Evolutionary conservation across 352 stramenopile genomes (phyloP), one percentile per base, ranked within the genome.

Genomic region (Phytophthora citricola): DNA sequence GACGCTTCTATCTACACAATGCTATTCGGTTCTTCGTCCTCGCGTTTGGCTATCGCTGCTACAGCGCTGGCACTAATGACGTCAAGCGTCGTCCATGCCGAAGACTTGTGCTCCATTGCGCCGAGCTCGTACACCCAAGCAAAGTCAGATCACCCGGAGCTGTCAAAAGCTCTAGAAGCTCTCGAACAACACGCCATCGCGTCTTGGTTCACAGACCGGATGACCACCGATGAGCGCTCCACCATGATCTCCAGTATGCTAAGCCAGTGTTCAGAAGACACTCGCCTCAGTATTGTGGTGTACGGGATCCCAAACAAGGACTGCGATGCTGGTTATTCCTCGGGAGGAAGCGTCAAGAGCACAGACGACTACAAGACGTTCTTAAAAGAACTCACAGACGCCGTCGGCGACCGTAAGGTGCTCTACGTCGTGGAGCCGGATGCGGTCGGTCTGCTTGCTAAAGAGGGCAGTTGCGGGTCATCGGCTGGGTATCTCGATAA

Each of bases 251-350:
- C 64, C 31, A 56, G 31, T 34, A 70, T 90, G 26, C 53, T 83
- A 5, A 54, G 31, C 31, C 31, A 71, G 9, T 87, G 80, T 24
- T 47, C 60, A 2, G 59, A 76, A 7, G 71, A 72, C 24, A 66
- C 66, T 7, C 71, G 76, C 2, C 53, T 85, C 17, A 86, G 34
- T 3, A 67, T 93, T 39, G 76, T 88, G 10, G 80, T 94, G 2
- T 94, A 94, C 55, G 86, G 78, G 10, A 68, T 94, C 40, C 86
- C 86, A 22, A 81, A 83, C 63, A 94, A 94, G 60, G 86, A 94
- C 62, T 94, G 86, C 58, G 61, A 71, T 12, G 73, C 69, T 15
- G 66, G 69, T 2, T 77, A 76, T 12, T 93, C 85, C 29, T 73
- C 59, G 1, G 70, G 47, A 1, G 71, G 71, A 29, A 76, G 45